A percentile compares a stretch with the other conserved stretches of the same genome.
These are phyloP conservation scores for Starmerella sp. DNA, from an alignment of 805 yeast genomes.

Conservation along the genomic window DNA sequence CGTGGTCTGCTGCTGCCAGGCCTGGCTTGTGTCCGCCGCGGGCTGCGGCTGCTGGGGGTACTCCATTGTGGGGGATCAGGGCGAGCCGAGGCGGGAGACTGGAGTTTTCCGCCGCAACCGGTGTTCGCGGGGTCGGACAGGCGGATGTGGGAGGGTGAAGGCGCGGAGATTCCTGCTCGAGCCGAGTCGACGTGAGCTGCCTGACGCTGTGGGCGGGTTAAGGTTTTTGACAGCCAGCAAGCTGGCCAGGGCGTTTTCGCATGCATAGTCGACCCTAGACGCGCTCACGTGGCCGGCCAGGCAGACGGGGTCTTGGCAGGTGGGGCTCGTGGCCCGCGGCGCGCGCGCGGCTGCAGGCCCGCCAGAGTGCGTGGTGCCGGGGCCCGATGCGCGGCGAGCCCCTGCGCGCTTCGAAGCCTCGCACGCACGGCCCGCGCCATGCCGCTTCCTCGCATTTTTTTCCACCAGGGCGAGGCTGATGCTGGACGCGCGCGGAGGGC, in stretches of 20 bases:
- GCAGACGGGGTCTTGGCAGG: not conserved
- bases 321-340: not conserved
- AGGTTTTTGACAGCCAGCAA: conserved; percentile 2
- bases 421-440: no score
- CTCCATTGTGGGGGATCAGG: not conserved
- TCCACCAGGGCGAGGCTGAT: no score
- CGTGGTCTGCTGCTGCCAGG: conserved; percentile 20
- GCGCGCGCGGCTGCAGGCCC: no score
- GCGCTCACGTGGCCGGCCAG: not conserved
- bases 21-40: not conserved
- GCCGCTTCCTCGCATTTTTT: no score
- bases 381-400: no score
- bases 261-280: not conserved
- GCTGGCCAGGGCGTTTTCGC: not conserved
- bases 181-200: not conserved
- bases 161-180: not conserved
- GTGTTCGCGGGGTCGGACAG: not conserved
- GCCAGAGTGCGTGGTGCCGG: no score
- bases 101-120: not conserved
- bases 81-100: not conserved
- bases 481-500: no score
- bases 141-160: not conserved
- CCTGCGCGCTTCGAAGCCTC: no score
- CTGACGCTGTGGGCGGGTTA: not conserved
- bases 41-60: not conserved